Evolutionary conservation across 2,329 filamentous ascomycete genomes (phyloP), one percentile per base, ranked within the genome.

Genomic region (Colletotrichum sp.): DNA sequence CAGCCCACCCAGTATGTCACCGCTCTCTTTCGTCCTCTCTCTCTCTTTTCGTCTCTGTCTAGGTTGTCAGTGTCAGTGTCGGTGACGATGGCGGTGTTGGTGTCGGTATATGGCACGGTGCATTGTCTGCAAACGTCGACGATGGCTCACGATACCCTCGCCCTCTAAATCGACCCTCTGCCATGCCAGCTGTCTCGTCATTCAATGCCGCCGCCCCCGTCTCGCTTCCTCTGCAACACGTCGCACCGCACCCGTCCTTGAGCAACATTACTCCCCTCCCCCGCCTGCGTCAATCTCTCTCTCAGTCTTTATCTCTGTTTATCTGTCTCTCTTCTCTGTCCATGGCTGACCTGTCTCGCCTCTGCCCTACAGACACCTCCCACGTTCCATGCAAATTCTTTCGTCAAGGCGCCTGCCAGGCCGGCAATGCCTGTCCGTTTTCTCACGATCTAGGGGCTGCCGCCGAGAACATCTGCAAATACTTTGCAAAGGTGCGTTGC

Each of bases 361-460:
- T 75, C 43, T 69, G 78, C 62, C 21, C 38, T 72, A 73, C 56
- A 98, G 96, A 98, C 85, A 98, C 97, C 21, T 94, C 96, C 77
- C 97, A 98, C 87, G 97, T 99, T 59, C 97, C 97, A 52, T 99
- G 97, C 94, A 98, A 98, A 90, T 99, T 99, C 94, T 99, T 97
- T 86, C 93, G 96, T 69, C 95, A 98, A 87, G 96, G 96, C 84
- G 93, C 95, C 81, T 99, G 97, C 85, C 96, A 98, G 90, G 97
- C 97, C 73, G 97, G 97, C 80, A 95, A 94, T 84, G 95, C 96
- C 78, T 99, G 97, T 87, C 97, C 97, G 55, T 99, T 98, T 86
- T 95, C 96, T 81, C 97, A 99, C 87, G 96, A 97, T 78, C 92
- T 97, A 78, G 95, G 97, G 83, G 91, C 93, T 34, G 92, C 96